Evolutionary conservation across 2,329 filamentous ascomycete genomes (phyloP), one percentile per base, ranked within the genome.

Genomic region (Aspergillus carbonarius): DNA sequence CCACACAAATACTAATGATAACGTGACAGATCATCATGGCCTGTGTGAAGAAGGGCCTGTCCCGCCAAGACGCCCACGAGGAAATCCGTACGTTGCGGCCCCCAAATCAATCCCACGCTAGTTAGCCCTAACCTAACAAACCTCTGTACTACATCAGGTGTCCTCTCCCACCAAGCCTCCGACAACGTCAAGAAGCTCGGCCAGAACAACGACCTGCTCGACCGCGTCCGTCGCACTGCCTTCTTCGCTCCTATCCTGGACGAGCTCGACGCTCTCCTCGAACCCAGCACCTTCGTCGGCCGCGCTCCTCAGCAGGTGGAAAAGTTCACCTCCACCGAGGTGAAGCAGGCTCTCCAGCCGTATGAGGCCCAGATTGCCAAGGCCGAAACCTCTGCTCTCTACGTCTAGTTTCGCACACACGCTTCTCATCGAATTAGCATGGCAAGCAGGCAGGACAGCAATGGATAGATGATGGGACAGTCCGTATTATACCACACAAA

Each of bases 51-150:
- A 83, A 87, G 69, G 91, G 90, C 32, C 83, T 81, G 27, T 90
- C 85, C 9, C 81, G 92, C 52, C 91, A 96, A 73, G 90, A 93
- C 56, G 89, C 91, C 1, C 92, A 96, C 76, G 92, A 96, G 78
- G 80, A 93, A 75, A 93, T 96, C 68, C 88, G 89, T 74, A 69
- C 44, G 70, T 67, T 44, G 15, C 12, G n/a, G 15, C 20, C 18
- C 17, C 32, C 34, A 13, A 34, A 10, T 8, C 53, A 6, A 10
- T 47, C 13, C 1, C 25, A 23, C 6, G 10, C 48, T 10, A 6
- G 17, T 25, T 9, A 54, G 32, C 49, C 10, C 8, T 30, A n/a
- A 27, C 25, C 52, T 68, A 60, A 62, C 44, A 32, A 30, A 7
- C 75, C 13, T 46, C 13, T 23, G 15, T 35, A 30, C 44, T 30